A percentile compares a stretch with the other conserved stretches of the same genome.
Evolutionary conservation across 352 stramenopile species (phyloP).

Genomic region (Globisporangium sylvaticum): DNA sequence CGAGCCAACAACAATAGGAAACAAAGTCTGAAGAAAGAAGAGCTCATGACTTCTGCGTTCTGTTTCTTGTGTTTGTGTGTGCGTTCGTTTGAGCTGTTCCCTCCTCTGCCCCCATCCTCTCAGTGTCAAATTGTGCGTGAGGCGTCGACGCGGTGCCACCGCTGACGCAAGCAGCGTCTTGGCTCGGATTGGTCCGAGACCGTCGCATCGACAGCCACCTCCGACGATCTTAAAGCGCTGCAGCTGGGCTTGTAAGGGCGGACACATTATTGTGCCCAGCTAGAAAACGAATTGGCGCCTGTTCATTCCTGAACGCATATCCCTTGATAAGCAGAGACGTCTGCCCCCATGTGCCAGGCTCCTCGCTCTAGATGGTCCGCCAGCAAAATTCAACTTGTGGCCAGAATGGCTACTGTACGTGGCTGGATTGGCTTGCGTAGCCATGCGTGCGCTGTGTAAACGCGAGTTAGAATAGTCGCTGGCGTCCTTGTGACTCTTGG

Average conservation of each 20-base stretch:
- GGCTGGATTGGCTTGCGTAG: too few species aligned
- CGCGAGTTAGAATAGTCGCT: too few species aligned
- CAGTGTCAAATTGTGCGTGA: neutral
- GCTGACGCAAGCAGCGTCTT: neutral
- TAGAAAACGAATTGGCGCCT: too few species aligned
- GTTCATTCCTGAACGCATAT: too few species aligned
- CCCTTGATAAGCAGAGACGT: too few species aligned
- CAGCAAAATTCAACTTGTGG: too few species aligned
- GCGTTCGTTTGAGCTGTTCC: neutral
- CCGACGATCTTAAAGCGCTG: neutral
- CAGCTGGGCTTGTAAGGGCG: neutral
- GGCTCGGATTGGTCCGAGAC: neutral
- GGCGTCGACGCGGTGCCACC: neutral
- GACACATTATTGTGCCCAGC: too few species aligned
- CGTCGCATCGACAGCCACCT: neutral
- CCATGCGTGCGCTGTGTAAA: too few species aligned
- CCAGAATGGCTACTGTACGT: too few species aligned
- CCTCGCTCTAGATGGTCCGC: too few species aligned
- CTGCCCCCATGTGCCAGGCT: too few species aligned
- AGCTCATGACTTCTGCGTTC: neutral
- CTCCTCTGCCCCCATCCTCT: neutral
- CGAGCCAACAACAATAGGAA: neutral
- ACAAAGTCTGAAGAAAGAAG: neutral
- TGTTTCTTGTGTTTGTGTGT: neutral
- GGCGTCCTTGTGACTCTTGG: too few species aligned